Conservation (phyloP, 192 early-diverging fungal species). For the Umbelopsis sp. region DNA sequence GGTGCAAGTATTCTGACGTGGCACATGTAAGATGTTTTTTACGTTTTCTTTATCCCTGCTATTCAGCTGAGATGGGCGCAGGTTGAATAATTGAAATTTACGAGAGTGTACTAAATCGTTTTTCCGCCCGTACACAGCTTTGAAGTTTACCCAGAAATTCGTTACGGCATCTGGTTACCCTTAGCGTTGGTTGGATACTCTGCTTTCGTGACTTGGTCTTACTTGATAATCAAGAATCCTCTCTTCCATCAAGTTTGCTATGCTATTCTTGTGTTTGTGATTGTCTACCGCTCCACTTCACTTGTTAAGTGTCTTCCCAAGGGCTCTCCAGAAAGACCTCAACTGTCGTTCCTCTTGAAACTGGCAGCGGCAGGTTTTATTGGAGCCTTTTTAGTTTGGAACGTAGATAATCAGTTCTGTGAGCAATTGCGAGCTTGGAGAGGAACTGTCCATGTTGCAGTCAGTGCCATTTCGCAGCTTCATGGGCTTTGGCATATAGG, state of each 20-base stretch:
- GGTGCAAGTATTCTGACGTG: slow-evolving; percentile 56
- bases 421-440: slow-evolving; percentile 50
- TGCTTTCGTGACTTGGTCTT: slow-evolving; percentile 52
- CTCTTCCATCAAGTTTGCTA: slow-evolving; percentile 72
- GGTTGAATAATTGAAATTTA: neutral
- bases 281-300: slow-evolving; percentile 50
- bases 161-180: slow-evolving; percentile 43
- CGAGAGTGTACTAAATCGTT: neutral
- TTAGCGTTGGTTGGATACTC: slow-evolving; percentile 56
- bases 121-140: slow-evolving; percentile 38
- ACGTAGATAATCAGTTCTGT: slow-evolving; percentile 79
- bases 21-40: slow-evolving; percentile 31
- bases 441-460: slow-evolving; percentile 44
- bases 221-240: slow-evolving; percentile 68
- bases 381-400: slow-evolving; percentile 73
- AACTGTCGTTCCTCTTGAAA: slow-evolving; percentile 34
- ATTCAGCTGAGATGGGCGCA: neutral
- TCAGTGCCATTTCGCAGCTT: slow-evolving; percentile 59
- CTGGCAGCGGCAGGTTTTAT: slow-evolving; percentile 45
- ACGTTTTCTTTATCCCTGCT: neutral
- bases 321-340: slow-evolving; percentile 14
- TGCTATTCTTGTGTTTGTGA: slow-evolving; percentile 50
- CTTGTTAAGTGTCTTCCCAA: slow-evolving; percentile 39
- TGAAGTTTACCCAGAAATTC: slow-evolving; percentile 46
- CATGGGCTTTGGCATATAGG: slow-evolving; percentile 73